Evolutionary conservation across 805 yeast species (phyloP).

Genomic region (Lipomyces starkeyi): DNA sequence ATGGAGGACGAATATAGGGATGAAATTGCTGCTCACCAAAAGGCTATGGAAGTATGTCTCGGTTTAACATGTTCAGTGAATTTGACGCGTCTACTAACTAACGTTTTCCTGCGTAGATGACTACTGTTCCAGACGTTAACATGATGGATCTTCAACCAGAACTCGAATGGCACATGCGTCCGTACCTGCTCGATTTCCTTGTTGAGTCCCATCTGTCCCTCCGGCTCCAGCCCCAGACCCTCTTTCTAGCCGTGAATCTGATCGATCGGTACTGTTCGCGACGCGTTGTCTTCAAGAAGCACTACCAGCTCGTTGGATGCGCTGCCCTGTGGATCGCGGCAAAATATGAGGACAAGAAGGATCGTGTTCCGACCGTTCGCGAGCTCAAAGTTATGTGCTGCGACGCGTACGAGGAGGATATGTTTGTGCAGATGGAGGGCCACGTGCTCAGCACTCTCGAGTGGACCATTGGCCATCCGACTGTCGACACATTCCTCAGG

Average conservation of each 20-base stretch:
- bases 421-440: slow-evolving; percentile 77
- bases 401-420: slow-evolving; percentile 61
- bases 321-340: slow-evolving; percentile 94
- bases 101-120: slow-evolving; percentile 1
- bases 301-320: slow-evolving; percentile 87
- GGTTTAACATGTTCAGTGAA: background rate
- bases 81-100: background rate
- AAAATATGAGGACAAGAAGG: slow-evolving; percentile 77
- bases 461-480: slow-evolving; percentile 75
- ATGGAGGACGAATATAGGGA: slow-evolving; percentile 48
- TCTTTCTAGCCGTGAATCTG: slow-evolving; percentile 70
- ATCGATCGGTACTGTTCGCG: slow-evolving; percentile 92
- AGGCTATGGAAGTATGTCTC: slow-evolving; percentile 42
- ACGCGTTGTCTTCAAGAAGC: slow-evolving; percentile 81
- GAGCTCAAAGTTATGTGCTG: slow-evolving; percentile 79
- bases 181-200: slow-evolving; percentile 76
- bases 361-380: slow-evolving; percentile 71
- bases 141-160: slow-evolving; percentile 90
- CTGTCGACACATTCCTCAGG: slow-evolving; percentile 54
- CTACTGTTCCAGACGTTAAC: slow-evolving; percentile 57
- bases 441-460: slow-evolving; percentile 73
- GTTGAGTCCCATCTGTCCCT: slow-evolving; percentile 66
- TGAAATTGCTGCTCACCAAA: slow-evolving; percentile 48
- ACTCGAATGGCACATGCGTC: slow-evolving; percentile 72
- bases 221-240: slow-evolving; percentile 70